A percentile compares a stretch with the other conserved stretches of the same genome.
Conservation (phyloP, 164 flowering plant species). For the Umbellularia californica region DNA sequence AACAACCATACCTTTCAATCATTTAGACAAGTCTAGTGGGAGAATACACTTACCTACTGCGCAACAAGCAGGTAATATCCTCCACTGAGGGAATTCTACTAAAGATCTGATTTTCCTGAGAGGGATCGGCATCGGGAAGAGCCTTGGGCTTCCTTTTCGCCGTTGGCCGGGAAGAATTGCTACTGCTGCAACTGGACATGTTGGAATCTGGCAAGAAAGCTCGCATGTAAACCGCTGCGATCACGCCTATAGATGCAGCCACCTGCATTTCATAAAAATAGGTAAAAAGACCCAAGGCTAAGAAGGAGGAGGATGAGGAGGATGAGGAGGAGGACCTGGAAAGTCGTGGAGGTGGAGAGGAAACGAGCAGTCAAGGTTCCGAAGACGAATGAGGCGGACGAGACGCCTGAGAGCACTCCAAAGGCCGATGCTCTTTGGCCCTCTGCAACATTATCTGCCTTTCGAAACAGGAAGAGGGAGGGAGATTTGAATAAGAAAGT, state of each 20-base stretch:
- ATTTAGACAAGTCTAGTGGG: too few relatives aligned
- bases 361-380: constrained; percentile 74
- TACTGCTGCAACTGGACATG: constrained; percentile 4
- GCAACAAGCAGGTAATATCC: constrained; percentile 45
- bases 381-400: constrained; percentile 62
- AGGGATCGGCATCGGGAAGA: constrained; percentile 10
- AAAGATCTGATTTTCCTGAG: constrained; percentile 24
- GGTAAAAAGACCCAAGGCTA: not conserved
- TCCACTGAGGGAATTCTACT: constrained; percentile 44
- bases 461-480: not conserved
- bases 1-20: too few relatives aligned
- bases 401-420: constrained; percentile 66
- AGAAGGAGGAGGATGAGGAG: too few relatives aligned
- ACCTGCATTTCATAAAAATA: constrained; percentile 20
- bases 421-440: constrained; percentile 62
- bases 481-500: not conserved
- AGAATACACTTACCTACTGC: constrained; percentile 38
- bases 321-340: constrained; percentile 34
- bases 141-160: not conserved
- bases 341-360: constrained; percentile 65
- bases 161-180: constrained; percentile 11
- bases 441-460: constrained; percentile 74
- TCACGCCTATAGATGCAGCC: constrained; percentile 27
- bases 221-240: constrained; percentile 40
- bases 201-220: constrained; percentile 32